phyloP scores from a whole-genome alignment of 306 rosid genomes.

The Rosa persica region DNA sequence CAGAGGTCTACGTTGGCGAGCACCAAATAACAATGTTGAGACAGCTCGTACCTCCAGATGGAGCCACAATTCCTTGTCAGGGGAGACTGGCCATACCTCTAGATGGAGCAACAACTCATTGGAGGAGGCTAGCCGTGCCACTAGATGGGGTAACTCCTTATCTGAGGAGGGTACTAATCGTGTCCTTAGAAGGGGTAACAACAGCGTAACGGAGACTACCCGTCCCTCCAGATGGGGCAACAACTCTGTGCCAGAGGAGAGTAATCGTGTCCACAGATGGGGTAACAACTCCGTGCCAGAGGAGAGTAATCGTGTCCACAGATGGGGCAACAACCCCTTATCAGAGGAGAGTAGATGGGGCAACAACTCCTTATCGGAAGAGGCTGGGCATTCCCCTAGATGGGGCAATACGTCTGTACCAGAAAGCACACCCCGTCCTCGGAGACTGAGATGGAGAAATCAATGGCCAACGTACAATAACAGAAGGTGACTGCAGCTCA shows the following conservation, averaged over 20 bases:
- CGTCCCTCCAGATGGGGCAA: constrained; percentile 39
- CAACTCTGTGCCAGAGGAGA: constrained; percentile 14
- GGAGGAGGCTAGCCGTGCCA: background rate
- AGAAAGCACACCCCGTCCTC: constrained; percentile 29
- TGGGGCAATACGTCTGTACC: constrained; percentile 36
- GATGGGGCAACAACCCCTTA: constrained; percentile 28
- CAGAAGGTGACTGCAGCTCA: constrained; percentile 28
- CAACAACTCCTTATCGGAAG: constrained; percentile 25
- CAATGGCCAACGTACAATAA: constrained; percentile 47
- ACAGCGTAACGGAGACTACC: constrained; percentile 7
- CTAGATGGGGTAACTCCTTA: constrained; percentile 24
- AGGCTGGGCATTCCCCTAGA: constrained; percentile 30
- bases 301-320: background rate
- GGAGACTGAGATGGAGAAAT: constrained; percentile 53
- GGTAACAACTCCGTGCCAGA: constrained; percentile 31
- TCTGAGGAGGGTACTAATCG: background rate
- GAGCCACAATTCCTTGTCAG: constrained; percentile 26
- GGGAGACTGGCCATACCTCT: constrained; percentile 23
- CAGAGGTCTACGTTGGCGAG: constrained; percentile 31
- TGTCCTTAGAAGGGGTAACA: constrained; percentile 20
- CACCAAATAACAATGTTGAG: constrained; percentile 21
- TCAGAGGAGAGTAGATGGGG: constrained; percentile 20
- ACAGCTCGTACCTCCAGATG: constrained; percentile 33
- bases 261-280: constrained; percentile 36
- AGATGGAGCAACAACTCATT: constrained; percentile 26